These are phyloP conservation scores for Epichloe festucae DNA, from an alignment of 2,329 filamentous ascomycete species.

Conservation along the genomic window DNA sequence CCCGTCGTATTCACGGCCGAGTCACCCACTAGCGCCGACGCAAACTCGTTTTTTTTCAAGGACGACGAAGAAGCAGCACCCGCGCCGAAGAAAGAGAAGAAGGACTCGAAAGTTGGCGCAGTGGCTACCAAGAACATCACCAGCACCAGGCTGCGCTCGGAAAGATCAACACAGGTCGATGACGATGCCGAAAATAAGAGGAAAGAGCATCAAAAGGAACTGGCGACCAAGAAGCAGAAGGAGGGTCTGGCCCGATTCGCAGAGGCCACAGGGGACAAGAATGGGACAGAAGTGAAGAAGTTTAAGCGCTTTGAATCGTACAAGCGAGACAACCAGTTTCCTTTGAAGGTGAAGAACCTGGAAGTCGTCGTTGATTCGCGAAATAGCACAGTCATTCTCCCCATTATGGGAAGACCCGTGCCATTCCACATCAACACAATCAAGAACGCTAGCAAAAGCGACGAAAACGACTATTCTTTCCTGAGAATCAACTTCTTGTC, in stretches of 20 bases:
- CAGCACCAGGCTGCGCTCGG: slow-evolving; percentile 80
- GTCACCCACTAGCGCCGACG: slow-evolving; percentile 80
- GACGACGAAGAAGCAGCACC: slow-evolving; percentile 83
- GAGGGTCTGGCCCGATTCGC: slow-evolving; percentile 78
- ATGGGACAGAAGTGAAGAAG: slow-evolving; percentile 89
- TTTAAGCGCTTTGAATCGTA: slow-evolving; percentile 99
- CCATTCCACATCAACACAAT: slow-evolving; percentile 97
- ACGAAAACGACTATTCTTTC: slow-evolving; percentile 88
- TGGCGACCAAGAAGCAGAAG: slow-evolving; percentile 74
- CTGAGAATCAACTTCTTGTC: slow-evolving; percentile 95
- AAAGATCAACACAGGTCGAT: slow-evolving; percentile 75
- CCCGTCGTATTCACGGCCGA: slow-evolving; percentile 87
- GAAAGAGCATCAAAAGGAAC: slow-evolving; percentile 83
- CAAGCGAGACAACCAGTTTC: slow-evolving; percentile 93
- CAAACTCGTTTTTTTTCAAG: slow-evolving; percentile 98
- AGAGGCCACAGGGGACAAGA: slow-evolving; percentile 70
- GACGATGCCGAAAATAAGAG: slow-evolving; percentile 82
- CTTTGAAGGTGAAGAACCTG: slow-evolving; percentile 67
- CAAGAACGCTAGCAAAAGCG: slow-evolving; percentile 97
- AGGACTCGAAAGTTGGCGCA: slow-evolving; percentile 67
- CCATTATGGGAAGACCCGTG: slow-evolving; percentile 93
- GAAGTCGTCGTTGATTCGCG: slow-evolving; percentile 85
- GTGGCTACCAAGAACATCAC: slow-evolving; percentile 93
- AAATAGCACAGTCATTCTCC: slow-evolving; percentile 79
- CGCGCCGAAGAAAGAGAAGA: slow-evolving; percentile 82